phyloP scores from a whole-genome alignment of 306 rosid species.

The Castanospermum australe region DNA sequence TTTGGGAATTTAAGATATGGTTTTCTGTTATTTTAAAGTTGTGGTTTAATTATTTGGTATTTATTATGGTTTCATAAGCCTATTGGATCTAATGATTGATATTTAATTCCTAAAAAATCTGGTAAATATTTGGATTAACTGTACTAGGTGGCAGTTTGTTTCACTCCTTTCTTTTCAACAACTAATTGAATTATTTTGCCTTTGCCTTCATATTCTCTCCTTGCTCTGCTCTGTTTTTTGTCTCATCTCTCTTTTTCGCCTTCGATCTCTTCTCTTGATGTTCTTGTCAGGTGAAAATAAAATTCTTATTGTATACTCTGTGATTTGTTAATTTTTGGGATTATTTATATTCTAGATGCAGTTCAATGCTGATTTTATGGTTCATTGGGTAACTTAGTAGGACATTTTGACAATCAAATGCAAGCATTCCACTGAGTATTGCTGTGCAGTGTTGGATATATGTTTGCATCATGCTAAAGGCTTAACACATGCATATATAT shows the following conservation, averaged over 20 bases:
- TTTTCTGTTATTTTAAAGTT: neutral
- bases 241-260: neutral
- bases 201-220: neutral
- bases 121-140: neutral
- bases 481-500: neutral
- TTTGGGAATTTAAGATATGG: neutral
- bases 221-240: neutral
- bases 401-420: neutral
- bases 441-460: neutral
- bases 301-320: neutral
- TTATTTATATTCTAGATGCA: neutral
- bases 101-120: neutral
- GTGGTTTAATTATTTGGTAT: neutral
- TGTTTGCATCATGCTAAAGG: slow-evolving; percentile 2
- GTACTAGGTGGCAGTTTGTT: neutral
- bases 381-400: neutral
- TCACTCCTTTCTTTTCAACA: neutral
- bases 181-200: neutral
- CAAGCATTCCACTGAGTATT: neutral
- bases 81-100: neutral
- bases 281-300: neutral
- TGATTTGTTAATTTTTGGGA: neutral
- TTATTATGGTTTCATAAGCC: neutral
- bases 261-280: neutral
- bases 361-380: neutral